phyloP scores from a whole-genome alignment of 345 rosid genomes.

The Eucalyptus sp. region DNA sequence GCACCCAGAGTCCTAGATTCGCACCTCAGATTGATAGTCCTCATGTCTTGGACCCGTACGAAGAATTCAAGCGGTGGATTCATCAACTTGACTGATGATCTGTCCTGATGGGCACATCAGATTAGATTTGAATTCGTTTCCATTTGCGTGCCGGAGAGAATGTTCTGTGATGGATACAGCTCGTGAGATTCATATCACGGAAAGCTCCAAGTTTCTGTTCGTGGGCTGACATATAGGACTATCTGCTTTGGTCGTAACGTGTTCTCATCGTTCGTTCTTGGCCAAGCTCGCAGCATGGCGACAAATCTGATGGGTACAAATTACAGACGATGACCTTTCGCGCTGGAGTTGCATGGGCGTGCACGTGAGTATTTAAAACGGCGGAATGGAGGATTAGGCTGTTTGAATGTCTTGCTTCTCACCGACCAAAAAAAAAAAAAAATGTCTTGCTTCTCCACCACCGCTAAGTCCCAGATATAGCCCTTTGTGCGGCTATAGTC shows the following conservation, averaged over 20 bases:
- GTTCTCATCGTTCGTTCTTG: not conserved
- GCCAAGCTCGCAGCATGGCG: not conserved
- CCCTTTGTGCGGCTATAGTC: not conserved
- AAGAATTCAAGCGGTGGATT: not conserved
- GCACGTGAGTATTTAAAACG: not conserved
- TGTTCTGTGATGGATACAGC: not conserved
- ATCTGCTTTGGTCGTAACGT: not conserved
- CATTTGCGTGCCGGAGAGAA: not conserved
- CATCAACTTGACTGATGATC: not conserved
- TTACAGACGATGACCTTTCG: not conserved
- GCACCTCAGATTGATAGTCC: not conserved
- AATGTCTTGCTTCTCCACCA: not conserved
- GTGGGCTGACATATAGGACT: not conserved
- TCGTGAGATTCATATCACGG: not conserved
- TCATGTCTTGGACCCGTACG: not conserved
- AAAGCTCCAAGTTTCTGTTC: not conserved
- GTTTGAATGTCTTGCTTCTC: not conserved
- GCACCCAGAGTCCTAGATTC: not conserved
- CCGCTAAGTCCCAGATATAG: not conserved
- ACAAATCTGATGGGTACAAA: not conserved
- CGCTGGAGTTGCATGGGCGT: not conserved
- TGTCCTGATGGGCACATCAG: not conserved
- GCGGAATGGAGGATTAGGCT: not conserved
- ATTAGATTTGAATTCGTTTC: not conserved
- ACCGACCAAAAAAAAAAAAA: no score